Conservation (phyloP, 2,329 filamentous ascomycete genomes). For the Aspergillus sp. region DNA sequence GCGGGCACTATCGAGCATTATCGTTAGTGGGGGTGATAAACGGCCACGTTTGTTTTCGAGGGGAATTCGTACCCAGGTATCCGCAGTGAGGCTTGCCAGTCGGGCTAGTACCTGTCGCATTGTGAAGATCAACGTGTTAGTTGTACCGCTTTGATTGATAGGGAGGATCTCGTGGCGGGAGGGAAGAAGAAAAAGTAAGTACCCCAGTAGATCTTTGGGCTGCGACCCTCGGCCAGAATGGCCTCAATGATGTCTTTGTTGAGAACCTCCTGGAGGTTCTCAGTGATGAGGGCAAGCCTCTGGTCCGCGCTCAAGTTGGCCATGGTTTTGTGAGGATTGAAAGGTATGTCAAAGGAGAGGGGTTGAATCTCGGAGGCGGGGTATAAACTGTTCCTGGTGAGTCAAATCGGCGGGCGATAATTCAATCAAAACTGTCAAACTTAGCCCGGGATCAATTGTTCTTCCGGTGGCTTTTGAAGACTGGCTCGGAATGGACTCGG, state of each 20-base stretch:
- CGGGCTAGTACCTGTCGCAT: slow-evolving; percentile 62
- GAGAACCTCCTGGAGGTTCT: slow-evolving; percentile 79
- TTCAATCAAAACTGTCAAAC: not conserved
- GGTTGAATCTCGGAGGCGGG: not conserved
- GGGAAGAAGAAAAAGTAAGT: not conserved
- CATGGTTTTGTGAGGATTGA: not conserved
- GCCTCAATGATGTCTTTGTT: slow-evolving; percentile 60
- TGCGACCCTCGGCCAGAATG: slow-evolving; percentile 32
- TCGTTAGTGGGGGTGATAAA: slow-evolving; percentile 10
- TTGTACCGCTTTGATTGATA: not conserved
- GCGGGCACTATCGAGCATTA: slow-evolving; percentile 57
- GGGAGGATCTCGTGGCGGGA: not conserved
- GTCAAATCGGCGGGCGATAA: not conserved
- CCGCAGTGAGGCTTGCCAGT: slow-evolving; percentile 87
- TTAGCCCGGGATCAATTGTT: not conserved
- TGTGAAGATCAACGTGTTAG: not conserved
- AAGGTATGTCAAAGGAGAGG: not conserved
- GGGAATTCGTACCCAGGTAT: slow-evolving; percentile 60
- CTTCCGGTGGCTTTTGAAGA: not conserved
- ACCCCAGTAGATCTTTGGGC: slow-evolving; percentile 40
- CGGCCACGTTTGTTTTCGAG: not conserved
- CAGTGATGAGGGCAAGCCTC: slow-evolving; percentile 63
- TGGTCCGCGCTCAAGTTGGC: not conserved
- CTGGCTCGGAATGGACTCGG: no score
- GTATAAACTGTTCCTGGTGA: not conserved